phyloP scores from a whole-genome alignment of 805 yeast species.

The Saccharomycopsis fodiens region DNA sequence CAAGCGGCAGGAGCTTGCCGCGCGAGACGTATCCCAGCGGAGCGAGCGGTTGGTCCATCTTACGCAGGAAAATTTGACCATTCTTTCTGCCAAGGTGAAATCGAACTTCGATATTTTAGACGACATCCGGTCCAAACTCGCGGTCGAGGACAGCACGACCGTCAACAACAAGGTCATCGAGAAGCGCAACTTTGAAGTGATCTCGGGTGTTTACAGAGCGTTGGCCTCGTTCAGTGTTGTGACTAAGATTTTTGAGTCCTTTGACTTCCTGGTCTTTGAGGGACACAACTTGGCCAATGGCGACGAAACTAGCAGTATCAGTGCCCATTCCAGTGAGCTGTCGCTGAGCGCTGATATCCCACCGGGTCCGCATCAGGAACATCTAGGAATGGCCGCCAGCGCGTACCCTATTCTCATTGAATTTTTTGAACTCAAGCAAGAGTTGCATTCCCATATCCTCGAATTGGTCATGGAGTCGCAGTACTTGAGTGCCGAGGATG shows the following conservation, averaged over 20 bases:
- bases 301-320: neutral
- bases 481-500: conserved; percentile 61
- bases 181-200: conserved; percentile 43
- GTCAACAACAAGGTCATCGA: conserved; percentile 31
- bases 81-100: conserved; percentile 30
- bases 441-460: conserved; percentile 52
- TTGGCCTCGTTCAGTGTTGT: conserved; percentile 42
- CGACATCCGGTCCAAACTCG: conserved; percentile 36
- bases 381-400: conserved; percentile 12
- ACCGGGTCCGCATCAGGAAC: neutral
- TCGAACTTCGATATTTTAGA: conserved; percentile 34
- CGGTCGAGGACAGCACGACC: conserved; percentile 31
- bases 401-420: conserved; percentile 43
- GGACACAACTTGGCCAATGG: conserved; percentile 8
- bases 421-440: conserved; percentile 68
- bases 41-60: conserved; percentile 27
- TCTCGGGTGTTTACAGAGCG: conserved; percentile 46
- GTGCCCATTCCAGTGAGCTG: conserved; percentile 21
- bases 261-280: conserved; percentile 50
- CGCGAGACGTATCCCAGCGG: conserved; percentile 8
- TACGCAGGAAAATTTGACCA: conserved; percentile 39
- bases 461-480: conserved; percentile 62
- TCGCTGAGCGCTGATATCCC: conserved; percentile 21
- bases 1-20: conserved; percentile 26
- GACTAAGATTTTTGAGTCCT: conserved; percentile 48